phyloP scores from a whole-genome alignment of 1,139 yeast species.

The Saccharomyces hybrid region DNA sequence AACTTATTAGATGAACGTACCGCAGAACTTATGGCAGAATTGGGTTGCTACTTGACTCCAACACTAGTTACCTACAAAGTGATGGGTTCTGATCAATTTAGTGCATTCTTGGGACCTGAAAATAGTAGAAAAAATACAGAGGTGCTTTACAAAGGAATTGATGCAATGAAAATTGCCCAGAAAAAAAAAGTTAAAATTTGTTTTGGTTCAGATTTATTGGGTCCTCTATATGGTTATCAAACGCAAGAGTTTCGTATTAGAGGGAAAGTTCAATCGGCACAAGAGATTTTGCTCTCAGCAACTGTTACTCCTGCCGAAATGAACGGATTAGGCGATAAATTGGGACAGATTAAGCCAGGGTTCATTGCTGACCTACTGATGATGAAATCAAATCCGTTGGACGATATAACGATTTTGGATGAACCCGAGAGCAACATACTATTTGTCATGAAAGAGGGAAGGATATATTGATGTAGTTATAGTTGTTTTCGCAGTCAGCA shows the following conservation, averaged over 20 bases:
- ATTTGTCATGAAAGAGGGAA: background rate
- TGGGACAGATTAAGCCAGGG: constrained; percentile 9
- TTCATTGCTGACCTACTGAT: constrained; percentile 8
- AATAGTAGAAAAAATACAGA: constrained; percentile 5
- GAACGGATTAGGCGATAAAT: constrained; percentile 1
- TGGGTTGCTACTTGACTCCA: constrained; percentile 9
- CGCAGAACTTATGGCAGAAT: constrained; percentile 8
- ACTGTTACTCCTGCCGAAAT: background rate
- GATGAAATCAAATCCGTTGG: constrained; percentile 10
- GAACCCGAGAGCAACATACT: constrained; percentile 6
- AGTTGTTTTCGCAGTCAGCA: background rate
- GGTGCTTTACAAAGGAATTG: constrained; percentile 7
- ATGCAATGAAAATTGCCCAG: constrained; percentile 8
- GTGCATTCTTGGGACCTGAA: constrained; percentile 5
- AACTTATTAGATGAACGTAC: constrained; percentile 9
- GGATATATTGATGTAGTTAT: background rate
- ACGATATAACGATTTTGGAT: constrained; percentile 7
- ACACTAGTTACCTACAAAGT: constrained; percentile 9
- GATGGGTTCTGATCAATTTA: constrained; percentile 10
- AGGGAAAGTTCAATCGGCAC: constrained; percentile 7
- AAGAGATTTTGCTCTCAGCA: background rate
- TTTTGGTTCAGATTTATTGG: constrained; percentile 10
- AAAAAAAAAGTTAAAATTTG: constrained; percentile 8
- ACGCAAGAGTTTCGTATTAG: constrained; percentile 11
- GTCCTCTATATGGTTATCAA: constrained; percentile 10